These are phyloP conservation scores for Ceriops zippeliana DNA, from an alignment of 345 rosid genomes.

Conservation along the genomic window DNA sequence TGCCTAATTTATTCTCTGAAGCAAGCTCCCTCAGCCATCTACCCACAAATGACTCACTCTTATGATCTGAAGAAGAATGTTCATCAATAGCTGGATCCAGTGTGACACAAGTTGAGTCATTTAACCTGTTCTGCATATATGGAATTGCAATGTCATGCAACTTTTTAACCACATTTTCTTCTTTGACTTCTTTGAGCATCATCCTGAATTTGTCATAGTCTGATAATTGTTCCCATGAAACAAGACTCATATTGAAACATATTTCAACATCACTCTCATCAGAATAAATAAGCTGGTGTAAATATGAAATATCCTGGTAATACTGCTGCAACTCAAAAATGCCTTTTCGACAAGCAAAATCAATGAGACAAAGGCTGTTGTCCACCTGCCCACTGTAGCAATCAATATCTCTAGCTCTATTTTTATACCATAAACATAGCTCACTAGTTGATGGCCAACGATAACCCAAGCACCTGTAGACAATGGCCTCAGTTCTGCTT, in stretches of 20 bases:
- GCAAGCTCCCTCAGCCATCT: constrained; percentile 90
- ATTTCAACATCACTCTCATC: constrained; percentile 49
- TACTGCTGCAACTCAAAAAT: constrained; percentile 63
- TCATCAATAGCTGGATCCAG: constrained; percentile 21
- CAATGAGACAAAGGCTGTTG: constrained; percentile 72
- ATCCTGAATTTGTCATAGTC: constrained; percentile 77
- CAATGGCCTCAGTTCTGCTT: constrained; percentile 72
- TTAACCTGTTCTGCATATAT: constrained; percentile 56
- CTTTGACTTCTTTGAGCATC: constrained; percentile 68
- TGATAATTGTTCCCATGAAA: constrained; percentile 72
- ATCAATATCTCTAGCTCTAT: constrained; percentile 85
- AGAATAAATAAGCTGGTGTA: constrained; percentile 70
- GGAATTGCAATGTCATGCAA: constrained; percentile 70
- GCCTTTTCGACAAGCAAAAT: constrained; percentile 71
- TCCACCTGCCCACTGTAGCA: constrained; percentile 84
- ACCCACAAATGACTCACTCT: constrained; percentile 64
- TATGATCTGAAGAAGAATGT: constrained; percentile 25
- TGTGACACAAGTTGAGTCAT: constrained; percentile 14
- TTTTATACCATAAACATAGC: constrained; percentile 72
- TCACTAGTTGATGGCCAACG: constrained; percentile 74
- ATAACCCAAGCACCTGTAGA: constrained; percentile 50
- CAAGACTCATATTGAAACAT: constrained; percentile 57
- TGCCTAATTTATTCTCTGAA: constrained; percentile 59
- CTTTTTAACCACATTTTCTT: constrained; percentile 55
- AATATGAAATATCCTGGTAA: constrained; percentile 64